Conservation (phyloP, 805 yeast species). For the Suhomyces sp. region DNA sequence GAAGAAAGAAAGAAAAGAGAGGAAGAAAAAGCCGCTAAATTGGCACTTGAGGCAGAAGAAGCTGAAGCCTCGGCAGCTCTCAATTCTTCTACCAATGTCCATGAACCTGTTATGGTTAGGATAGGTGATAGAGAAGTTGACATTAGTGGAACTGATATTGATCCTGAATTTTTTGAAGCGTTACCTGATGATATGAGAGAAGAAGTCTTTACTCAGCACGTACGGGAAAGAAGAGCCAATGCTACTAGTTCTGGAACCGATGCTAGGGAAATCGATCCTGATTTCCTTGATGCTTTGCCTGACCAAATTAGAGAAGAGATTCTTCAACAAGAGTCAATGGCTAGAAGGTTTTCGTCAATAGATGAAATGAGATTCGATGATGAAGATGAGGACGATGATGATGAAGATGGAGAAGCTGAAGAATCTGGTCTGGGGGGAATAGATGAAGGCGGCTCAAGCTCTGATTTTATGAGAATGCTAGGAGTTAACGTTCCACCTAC, state of each 20-base stretch:
- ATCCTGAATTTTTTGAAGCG: conserved; percentile 86
- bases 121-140: conserved; percentile 81
- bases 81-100: background rate
- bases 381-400: conserved; percentile 22
- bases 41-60: conserved; percentile 14
- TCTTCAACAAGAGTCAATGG: conserved; percentile 53
- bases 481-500: background rate
- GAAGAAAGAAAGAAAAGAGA: conserved; percentile 28
- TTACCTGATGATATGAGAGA: conserved; percentile 91
- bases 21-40: conserved; percentile 17
- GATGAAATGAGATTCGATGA: conserved; percentile 23
- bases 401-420: conserved; percentile 16
- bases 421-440: conserved; percentile 10
- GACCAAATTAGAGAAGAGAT: conserved; percentile 63
- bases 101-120: conserved; percentile 60
- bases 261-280: conserved; percentile 71
- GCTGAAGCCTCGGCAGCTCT: conserved; percentile 17
- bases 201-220: conserved; percentile 84
- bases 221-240: conserved; percentile 69
- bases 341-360: conserved; percentile 34
- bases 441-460: conserved; percentile 1
- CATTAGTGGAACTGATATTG: conserved; percentile 86
- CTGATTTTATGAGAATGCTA: background rate
- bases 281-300: conserved; percentile 79
- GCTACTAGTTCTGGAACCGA: conserved; percentile 43